These are phyloP conservation scores for Neonectria sp. DNA, from an alignment of 2,329 filamentous ascomycete species.

Conservation along the genomic window DNA sequence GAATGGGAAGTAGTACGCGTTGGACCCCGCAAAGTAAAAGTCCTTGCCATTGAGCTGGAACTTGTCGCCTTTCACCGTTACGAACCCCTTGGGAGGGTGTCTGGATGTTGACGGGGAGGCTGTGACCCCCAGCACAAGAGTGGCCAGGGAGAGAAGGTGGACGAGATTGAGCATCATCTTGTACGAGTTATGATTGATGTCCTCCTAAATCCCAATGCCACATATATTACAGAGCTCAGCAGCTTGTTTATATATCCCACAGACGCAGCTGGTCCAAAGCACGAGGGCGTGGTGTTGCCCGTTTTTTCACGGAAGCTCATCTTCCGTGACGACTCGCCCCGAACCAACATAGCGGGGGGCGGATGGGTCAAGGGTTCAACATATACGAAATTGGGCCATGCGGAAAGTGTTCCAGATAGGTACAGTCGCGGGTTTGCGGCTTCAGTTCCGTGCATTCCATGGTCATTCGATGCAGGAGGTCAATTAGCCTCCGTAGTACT, in stretches of 20 bases:
- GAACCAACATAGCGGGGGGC: neutral
- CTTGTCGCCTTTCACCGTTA: constrained; percentile 37
- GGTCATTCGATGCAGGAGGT: neutral
- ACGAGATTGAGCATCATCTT: neutral
- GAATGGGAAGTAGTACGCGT: constrained; percentile 67
- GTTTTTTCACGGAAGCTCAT: neutral
- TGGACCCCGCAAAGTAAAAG: constrained; percentile 67
- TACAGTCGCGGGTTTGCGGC: neutral
- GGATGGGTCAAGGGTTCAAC: neutral
- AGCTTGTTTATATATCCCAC: neutral
- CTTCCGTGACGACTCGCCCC: neutral
- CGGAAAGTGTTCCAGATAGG: neutral
- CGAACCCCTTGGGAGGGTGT: constrained; percentile 46
- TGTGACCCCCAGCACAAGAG: neutral
- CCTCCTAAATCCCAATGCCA: neutral
- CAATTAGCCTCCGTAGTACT: neutral
- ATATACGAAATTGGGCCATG: neutral
- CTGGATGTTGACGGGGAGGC: neutral
- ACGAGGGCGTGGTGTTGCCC: neutral
- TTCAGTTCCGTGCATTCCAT: neutral
- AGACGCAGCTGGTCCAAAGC: neutral
- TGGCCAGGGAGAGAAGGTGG: neutral
- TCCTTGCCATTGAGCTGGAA: constrained; percentile 61
- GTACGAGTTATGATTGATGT: neutral
- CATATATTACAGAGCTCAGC: neutral